These are phyloP conservation scores for Yamadazyma mexicana DNA, from an alignment of 1,139 yeast genomes.

Conservation along the genomic window DNA sequence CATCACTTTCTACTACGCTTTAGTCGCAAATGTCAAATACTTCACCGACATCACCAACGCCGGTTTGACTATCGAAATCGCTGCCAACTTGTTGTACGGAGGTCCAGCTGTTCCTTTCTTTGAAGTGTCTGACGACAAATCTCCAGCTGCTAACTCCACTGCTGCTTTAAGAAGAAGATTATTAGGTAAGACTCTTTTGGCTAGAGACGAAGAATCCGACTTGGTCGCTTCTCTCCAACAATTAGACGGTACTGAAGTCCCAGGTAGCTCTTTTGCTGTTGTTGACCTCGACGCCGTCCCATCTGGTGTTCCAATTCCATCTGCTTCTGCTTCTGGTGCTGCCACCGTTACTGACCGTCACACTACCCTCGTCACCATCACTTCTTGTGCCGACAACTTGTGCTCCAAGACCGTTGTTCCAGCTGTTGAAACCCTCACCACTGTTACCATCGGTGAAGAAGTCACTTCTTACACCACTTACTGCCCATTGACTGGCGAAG, in stretches of 20 bases:
- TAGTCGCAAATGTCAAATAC: conserved; percentile 22
- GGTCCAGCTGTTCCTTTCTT: conserved; percentile 23
- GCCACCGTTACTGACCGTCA: conserved; percentile 17
- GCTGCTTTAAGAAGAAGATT: conserved; percentile 39
- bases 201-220: conserved; percentile 15
- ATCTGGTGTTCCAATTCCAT: background rate
- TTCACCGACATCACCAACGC: conserved; percentile 37
- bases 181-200: conserved; percentile 11
- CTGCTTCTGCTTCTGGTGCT: conserved; percentile 6
- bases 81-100: conserved; percentile 33
- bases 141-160: conserved; percentile 38
- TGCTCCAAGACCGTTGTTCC: conserved; percentile 32
- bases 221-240: conserved; percentile 28
- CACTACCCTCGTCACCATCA: conserved; percentile 35
- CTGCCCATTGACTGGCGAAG: conserved; percentile 17
- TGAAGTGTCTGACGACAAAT: conserved; percentile 26
- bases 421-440: conserved; percentile 21
- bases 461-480: conserved; percentile 28
- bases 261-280: conserved; percentile 17
- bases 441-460: conserved; percentile 22
- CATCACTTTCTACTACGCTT: conserved; percentile 37
- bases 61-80: conserved; percentile 33
- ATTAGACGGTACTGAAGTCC: conserved; percentile 23
- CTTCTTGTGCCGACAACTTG: conserved; percentile 42
- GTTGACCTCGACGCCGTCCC: conserved; percentile 16